Percentiles rank a stretch among this genome's conserved stretches.
Evolutionary conservation across 495 filamentous ascomycete genomes (phyloP).

Genomic region (Penicillium silybi): DNA sequence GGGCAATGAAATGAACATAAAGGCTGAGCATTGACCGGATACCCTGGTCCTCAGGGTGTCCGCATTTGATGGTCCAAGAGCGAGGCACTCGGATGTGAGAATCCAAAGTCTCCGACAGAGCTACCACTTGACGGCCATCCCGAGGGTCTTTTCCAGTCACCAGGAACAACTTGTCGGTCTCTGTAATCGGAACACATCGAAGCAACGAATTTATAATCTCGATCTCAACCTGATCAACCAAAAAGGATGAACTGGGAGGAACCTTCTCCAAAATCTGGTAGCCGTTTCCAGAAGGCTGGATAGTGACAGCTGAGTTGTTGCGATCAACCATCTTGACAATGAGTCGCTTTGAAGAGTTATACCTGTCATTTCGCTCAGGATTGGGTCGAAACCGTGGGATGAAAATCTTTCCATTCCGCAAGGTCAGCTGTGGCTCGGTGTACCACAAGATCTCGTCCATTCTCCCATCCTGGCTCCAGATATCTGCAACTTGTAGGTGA

Average conservation of each 20-base stretch:
- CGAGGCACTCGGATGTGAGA: conserved; percentile 12
- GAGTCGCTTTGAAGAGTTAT: conserved; percentile 34
- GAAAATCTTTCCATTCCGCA: conserved; percentile 19
- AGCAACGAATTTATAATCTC: conserved; percentile 13
- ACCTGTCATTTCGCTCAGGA: conserved; percentile 27
- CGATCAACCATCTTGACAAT: conserved; percentile 15
- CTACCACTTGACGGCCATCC: conserved; percentile 2
- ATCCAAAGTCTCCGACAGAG: conserved; percentile 7
- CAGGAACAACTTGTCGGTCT: conserved; percentile 11
- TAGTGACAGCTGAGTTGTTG: neutral
- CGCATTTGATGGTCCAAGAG: conserved; percentile 6
- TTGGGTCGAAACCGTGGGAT: conserved; percentile 30
- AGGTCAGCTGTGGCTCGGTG: conserved; percentile 22
- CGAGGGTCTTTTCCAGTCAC: conserved; percentile 7
- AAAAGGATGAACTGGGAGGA: neutral
- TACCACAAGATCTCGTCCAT: conserved; percentile 14
- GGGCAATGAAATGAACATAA: conserved; percentile 13
- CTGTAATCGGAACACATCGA: conserved; percentile 8
- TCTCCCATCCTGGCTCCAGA: conserved; percentile 15
- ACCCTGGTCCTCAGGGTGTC: conserved; percentile 2
- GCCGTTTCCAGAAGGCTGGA: conserved; percentile 3
- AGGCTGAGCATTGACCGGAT: conserved; percentile 11
- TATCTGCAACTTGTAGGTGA: conserved; percentile 17
- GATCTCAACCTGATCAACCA: conserved; percentile 2
- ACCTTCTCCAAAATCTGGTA: conserved; percentile 13